Percentiles rank a stretch among this genome's conserved stretches.
phyloP scores from a whole-genome alignment of 1,139 yeast genomes.

The Debaryomyces psychrophilus region DNA sequence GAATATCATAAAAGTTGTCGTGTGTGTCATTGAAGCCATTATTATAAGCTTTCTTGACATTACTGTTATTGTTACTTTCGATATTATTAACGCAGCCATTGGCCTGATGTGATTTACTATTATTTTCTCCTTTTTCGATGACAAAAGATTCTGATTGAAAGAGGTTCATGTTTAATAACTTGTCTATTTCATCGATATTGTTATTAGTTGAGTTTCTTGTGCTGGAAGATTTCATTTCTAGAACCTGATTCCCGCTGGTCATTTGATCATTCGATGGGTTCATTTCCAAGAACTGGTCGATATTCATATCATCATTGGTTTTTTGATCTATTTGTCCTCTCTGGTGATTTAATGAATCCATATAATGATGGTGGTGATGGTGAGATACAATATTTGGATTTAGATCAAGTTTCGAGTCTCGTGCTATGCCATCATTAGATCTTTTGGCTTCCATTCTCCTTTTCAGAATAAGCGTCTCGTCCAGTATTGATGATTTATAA shows the following conservation, averaged over 20 bases:
- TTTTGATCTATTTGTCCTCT: not conserved
- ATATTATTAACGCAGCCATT: not conserved
- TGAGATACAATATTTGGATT: slow-evolving; percentile 15
- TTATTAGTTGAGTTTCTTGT: slow-evolving; percentile 10
- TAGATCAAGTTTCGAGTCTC: not conserved
- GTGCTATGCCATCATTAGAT: not conserved
- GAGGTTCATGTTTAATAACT: slow-evolving; percentile 42
- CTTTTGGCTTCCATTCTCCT: not conserved
- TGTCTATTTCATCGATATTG: slow-evolving; percentile 43
- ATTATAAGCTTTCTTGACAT: slow-evolving; percentile 2
- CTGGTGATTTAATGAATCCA: not conserved
- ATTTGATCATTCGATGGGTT: not conserved
- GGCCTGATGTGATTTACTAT: slow-evolving; percentile 3
- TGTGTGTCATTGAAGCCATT: slow-evolving; percentile 18
- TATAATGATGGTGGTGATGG: slow-evolving; percentile 11
- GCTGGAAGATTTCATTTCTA: not conserved
- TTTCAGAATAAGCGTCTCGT: not conserved
- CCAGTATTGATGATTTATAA: not conserved
- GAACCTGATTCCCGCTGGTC: not conserved
- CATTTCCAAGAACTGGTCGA: slow-evolving; percentile 19
- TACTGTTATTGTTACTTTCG: not conserved
- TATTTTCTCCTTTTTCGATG: slow-evolving; percentile 19
- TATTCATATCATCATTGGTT: slow-evolving; percentile 14
- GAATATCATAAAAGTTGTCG: slow-evolving; percentile 3
- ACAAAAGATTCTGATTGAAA: slow-evolving; percentile 39